These are phyloP conservation scores for Dioscorea zingiberensis DNA, from an alignment of 106 monocot species.

Conservation along the genomic window DNA sequence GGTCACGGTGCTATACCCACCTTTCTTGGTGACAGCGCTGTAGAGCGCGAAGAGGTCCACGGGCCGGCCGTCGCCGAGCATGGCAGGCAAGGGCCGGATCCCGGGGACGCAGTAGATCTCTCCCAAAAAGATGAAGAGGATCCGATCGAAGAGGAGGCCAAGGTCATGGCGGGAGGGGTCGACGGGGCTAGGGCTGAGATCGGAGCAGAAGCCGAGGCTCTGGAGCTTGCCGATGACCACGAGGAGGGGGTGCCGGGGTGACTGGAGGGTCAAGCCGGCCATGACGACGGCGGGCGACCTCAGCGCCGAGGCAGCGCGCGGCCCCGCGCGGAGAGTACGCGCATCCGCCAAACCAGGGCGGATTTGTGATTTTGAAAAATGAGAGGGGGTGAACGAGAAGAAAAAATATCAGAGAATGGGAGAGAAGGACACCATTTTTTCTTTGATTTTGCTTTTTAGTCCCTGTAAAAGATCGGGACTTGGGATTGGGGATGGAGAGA, in stretches of 20 bases:
- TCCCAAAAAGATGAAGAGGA: slow-evolving; percentile 39
- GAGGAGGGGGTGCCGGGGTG: not conserved
- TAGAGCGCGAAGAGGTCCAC: slow-evolving; percentile 50
- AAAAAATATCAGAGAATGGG: too few relatives aligned
- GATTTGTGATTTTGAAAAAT: too few relatives aligned
- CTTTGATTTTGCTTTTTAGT: too few relatives aligned
- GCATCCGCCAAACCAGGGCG: too few relatives aligned
- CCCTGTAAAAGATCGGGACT: too few relatives aligned
- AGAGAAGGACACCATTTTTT: too few relatives aligned
- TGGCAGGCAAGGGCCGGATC: slow-evolving; percentile 42
- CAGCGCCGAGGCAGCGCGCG: not conserved
- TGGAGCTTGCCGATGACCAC: slow-evolving; percentile 53
- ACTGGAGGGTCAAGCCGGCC: slow-evolving; percentile 12
- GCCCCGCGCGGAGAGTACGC: not conserved
- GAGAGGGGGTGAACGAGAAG: too few relatives aligned
- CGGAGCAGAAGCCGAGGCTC: slow-evolving; percentile 40
- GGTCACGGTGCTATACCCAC: slow-evolving; percentile 44
- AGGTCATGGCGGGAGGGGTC: slow-evolving; percentile 8
- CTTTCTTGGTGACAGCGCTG: slow-evolving; percentile 20
- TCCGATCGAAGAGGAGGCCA: slow-evolving; percentile 26
- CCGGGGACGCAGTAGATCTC: slow-evolving; percentile 21
- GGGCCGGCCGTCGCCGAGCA: slow-evolving; percentile 40
- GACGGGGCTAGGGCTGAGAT: slow-evolving; percentile 17
- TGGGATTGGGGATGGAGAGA: too few relatives aligned
- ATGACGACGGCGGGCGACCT: slow-evolving; percentile 6